These are phyloP conservation scores for Fusarium verrucosum DNA, from an alignment of 2,329 filamentous ascomycete species.

Conservation along the genomic window DNA sequence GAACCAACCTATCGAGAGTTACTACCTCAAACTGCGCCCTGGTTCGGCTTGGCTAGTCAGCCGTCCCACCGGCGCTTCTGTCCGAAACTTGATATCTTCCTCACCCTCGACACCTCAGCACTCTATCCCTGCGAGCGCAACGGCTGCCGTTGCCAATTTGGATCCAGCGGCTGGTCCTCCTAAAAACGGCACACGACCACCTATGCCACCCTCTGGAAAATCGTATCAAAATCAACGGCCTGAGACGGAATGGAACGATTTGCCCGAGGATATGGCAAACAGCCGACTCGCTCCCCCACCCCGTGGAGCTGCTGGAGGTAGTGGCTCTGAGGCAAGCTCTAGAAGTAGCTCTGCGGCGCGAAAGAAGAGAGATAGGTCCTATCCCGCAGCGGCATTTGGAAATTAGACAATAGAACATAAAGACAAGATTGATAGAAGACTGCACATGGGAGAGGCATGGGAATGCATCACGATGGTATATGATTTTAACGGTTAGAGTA, in stretches of 20 bases:
- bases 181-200: constrained; percentile 35
- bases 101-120: constrained; percentile 30
- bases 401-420: constrained; percentile 40
- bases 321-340: constrained; percentile 59
- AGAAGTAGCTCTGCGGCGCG: constrained; percentile 63
- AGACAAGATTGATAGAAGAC: not conserved
- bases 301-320: constrained; percentile 44
- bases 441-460: not conserved
- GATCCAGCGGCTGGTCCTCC: constrained; percentile 42
- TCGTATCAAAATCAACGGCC: constrained; percentile 69
- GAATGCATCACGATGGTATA: constrained; percentile 22
- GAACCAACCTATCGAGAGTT: constrained; percentile 60
- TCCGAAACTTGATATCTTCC: constrained; percentile 35
- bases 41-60: constrained; percentile 69
- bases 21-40: constrained; percentile 70
- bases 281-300: constrained; percentile 45
- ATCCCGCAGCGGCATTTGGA: constrained; percentile 70
- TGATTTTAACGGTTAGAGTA: constrained; percentile 14
- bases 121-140: constrained; percentile 40
- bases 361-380: constrained; percentile 69
- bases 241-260: constrained; percentile 72
- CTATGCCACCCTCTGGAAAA: constrained; percentile 46
- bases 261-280: constrained; percentile 67
- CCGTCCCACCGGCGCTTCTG: constrained; percentile 52
- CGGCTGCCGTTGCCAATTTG: constrained; percentile 48